Base-by-base conservation (phyloP, 2,329 filamentous ascomycete genomes). In the Penicillium oxalicum region DNA sequence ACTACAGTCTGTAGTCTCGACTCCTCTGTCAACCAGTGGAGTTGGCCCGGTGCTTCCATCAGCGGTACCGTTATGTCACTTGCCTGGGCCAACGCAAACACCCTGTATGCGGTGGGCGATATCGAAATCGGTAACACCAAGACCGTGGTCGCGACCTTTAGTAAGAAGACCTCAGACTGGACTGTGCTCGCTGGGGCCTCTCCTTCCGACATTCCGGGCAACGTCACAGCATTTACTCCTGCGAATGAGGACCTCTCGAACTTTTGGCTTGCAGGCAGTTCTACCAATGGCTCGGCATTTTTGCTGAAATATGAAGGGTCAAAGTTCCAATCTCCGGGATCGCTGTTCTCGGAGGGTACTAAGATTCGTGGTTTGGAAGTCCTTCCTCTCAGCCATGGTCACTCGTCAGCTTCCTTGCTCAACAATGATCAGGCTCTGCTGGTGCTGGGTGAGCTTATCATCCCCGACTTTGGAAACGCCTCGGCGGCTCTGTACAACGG, bases 401-500 rank as follows among this genome's bases (percentile, higher is more conserved):
- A 97, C 64, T 80, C 74, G 33, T 70, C 75, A 11, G 82, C 79
- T 2, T 70, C 79, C 34, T 73, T 90, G 5, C 71, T 98, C 12
- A 77, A 82, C 44, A 70, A 78, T 13, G 76, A 82, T 53, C 82
- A 93, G 65, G 78, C 82, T 4, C 79, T 98, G 33, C 79, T 98
- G 70, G 74, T 97, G 43, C 88, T 88, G n/a, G 93, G 93, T 35
- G 81, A 86, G 45, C 81, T 98, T 57, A 78, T 82, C 55, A 77
- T 97, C 13, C 81, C 86, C 0, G 73, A 74, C 42, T 90, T 90
- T 63, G 91, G 91, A 50, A 84, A 83, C 49, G 88, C 86, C 5
- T 95, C 91, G 11, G 90, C 88, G 7, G 91, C 84, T 6, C 74
- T 96, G 27, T 98, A 87, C 74, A 88, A 97, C 62, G 93, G 93